These are phyloP conservation scores for Metschnikowia baotianmanensis DNA, from an alignment of 805 yeast genomes.

Conservation along the genomic window DNA sequence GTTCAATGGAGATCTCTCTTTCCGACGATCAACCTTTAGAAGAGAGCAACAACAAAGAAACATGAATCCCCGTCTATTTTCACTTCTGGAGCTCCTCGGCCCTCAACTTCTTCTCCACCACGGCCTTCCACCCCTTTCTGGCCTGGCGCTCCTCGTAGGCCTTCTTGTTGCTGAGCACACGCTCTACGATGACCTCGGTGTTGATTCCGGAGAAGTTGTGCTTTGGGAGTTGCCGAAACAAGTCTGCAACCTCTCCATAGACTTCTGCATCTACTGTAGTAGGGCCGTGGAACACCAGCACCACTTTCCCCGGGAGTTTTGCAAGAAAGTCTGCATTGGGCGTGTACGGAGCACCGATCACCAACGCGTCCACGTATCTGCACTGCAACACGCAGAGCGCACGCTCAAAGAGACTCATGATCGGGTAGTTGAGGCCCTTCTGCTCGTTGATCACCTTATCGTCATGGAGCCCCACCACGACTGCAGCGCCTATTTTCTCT, in stretches of 20 bases:
- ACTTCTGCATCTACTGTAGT: conserved; percentile 34
- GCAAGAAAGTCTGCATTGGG: conserved; percentile 43
- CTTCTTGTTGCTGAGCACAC: conserved; percentile 67
- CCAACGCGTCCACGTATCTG: conserved; percentile 73
- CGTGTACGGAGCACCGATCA: conserved; percentile 64
- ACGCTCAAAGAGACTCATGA: conserved; percentile 86
- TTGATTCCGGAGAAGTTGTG: conserved; percentile 67
- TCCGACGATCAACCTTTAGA: no score
- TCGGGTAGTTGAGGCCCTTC: conserved; percentile 68
- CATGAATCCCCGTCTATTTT: no score
- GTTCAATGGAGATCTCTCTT: no score
- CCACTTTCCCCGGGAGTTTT: conserved; percentile 37
- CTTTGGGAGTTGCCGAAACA: conserved; percentile 43
- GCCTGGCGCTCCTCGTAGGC: conserved; percentile 84
- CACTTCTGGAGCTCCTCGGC: conserved; percentile 19
- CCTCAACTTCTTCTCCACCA: conserved; percentile 33
- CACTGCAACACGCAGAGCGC: conserved; percentile 87
- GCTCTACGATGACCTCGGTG: conserved; percentile 65
- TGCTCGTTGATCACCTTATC: conserved; percentile 53
- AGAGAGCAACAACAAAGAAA: no score
- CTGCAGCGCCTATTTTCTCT: conserved; percentile 36
- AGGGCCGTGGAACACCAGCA: conserved; percentile 58
- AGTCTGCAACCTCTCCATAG: conserved; percentile 35
- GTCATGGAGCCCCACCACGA: conserved; percentile 67
- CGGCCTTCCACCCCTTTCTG: conserved; percentile 80